Base-by-base conservation (phyloP, 352 stramenopile species). In the Phytophthora vignae region DNA sequence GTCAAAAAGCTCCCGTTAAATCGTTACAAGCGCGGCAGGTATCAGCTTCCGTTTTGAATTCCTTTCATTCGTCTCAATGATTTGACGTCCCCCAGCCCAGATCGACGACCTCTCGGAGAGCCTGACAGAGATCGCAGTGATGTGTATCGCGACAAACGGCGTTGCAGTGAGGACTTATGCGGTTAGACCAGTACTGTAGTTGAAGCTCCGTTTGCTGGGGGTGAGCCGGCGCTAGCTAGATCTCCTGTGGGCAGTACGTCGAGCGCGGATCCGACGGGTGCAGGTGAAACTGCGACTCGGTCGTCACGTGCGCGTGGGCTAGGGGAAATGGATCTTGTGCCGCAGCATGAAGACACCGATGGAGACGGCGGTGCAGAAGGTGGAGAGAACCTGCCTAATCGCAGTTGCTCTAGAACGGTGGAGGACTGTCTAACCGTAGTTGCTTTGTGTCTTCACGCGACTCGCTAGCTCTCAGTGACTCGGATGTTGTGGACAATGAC, bases 181-280 rank as follows among this genome's bases (percentile, higher is more conserved):
- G 49, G 55, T 21, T 7, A 25, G 22, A 17, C 21, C 1, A 60
- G 42, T 50, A 29, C 38, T 14, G 64, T 56, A 42, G 56, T 31
- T 33, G 64, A 66, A 33, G 12, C 64, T 66, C 57, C 48, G 31
- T 44, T 4, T 21, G 49, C 21, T 46, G 21, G 62, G 9, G 50
- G 49, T 66, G 48, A 0, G 27, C 50, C 38, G 6, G 52, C 38
- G 17, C 52, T 58, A 21, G 48, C 49, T 44, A 55, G 38, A 2
- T 5, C 17, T 40, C 33, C 36, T 66, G 31, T 17, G n/a, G 40
- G 33, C 38, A 48, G 22, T 17, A 10, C 40, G 55, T 71, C 17
- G 56, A 71, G 64, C 17, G 49, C 54, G 49, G 53, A 66, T 62
- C 56, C 56, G 38, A 56, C n/a, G 56, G 31, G 55, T 44, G 2